Evolutionary conservation across 768 basidiomycete genomes (phyloP), one percentile per base, ranked within the genome.

Genomic region (Strobilomyces echinocephalus): DNA sequence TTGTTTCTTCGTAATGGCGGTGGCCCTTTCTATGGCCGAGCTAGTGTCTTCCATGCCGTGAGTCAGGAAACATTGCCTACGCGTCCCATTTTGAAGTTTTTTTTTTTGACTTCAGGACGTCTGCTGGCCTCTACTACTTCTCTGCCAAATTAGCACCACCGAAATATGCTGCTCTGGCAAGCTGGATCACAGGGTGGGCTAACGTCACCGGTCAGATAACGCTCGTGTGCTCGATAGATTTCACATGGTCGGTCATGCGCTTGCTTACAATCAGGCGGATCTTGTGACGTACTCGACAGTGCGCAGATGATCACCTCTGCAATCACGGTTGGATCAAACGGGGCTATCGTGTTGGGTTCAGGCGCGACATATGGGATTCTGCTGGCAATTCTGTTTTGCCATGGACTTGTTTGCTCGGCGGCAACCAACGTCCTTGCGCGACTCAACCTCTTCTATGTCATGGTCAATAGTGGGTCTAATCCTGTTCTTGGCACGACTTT

Each of bases 291-390:
- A 31, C 8, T 4, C 14, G 47, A 44, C 33, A 79, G 85, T 55
- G 86, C 86, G 8, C 84, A 88, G 67, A 88, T 88, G 86, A 86
- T 88, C 52, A 79, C 85, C 12, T 84, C 83, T 9, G 85, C 84
- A 2, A 79, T 88, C 38, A 75, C 80, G 10, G 84, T 88, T 1
- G 72, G 73, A 35, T 78, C 83, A 5, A 73, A 84, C 58, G 84
- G 82, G 14, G 66, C 71, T 12, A 70, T 74, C 20, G 70, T 76
- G 41, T 68, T 84, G n/a, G 76, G 79, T 44, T 55, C 76, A 18
- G 85, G 84, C 1, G 77, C 82, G 2, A 88, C 85, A 1, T 88
- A 79, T 54, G 86, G 83, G 15, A 85, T 88, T 53, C 69, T 87
- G 5, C 59, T 85, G 10, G 82, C 78, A 5, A 83, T 88, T 52